These are phyloP conservation scores for Delphinella strobiligena DNA, from an alignment of 2,329 filamentous ascomycete genomes.

Conservation along the genomic window DNA sequence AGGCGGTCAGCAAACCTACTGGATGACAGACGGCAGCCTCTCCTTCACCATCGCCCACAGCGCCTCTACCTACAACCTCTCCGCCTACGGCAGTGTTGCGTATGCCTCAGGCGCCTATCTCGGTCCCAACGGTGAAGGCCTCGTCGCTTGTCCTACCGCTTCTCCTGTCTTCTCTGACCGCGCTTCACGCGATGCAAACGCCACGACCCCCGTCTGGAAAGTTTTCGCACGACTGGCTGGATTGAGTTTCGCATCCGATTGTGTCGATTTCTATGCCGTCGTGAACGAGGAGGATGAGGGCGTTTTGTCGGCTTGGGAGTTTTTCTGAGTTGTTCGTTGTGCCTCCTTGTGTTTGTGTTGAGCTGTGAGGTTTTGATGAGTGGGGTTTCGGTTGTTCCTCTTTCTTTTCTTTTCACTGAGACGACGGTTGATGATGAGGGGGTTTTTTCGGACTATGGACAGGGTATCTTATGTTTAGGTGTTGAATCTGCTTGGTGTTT, in stretches of 20 bases:
- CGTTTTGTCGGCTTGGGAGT: too few relatives aligned
- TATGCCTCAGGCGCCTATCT: conserved; percentile 12
- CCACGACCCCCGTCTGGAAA: conserved; percentile 8
- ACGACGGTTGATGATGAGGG: too few relatives aligned
- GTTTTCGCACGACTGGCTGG: conserved; percentile 10
- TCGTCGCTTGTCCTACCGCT: conserved; percentile 14
- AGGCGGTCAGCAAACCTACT: conserved; percentile 14
- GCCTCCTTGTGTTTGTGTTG: too few relatives aligned
- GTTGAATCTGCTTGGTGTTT: too few relatives aligned
- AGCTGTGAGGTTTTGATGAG: too few relatives aligned
- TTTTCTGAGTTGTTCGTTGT: too few relatives aligned
- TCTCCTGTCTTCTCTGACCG: too few relatives aligned
- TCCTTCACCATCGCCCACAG: conserved; percentile 14
- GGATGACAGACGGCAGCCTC: conserved; percentile 11
- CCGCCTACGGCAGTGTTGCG: conserved; percentile 8
- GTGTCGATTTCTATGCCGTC: conserved; percentile 8
- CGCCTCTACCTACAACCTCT: conserved; percentile 7
- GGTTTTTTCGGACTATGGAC: too few relatives aligned
- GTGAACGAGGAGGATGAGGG: too few relatives aligned
- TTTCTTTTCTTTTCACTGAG: too few relatives aligned
- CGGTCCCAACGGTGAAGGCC: conserved; percentile 9
- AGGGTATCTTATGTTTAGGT: too few relatives aligned
- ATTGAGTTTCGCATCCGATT: conserved; percentile 6
- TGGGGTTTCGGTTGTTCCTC: too few relatives aligned
- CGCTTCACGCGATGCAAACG: neutral